Evolutionary conservation across 768 basidiomycete genomes (phyloP).

Genomic region (Termitomyces sp.): DNA sequence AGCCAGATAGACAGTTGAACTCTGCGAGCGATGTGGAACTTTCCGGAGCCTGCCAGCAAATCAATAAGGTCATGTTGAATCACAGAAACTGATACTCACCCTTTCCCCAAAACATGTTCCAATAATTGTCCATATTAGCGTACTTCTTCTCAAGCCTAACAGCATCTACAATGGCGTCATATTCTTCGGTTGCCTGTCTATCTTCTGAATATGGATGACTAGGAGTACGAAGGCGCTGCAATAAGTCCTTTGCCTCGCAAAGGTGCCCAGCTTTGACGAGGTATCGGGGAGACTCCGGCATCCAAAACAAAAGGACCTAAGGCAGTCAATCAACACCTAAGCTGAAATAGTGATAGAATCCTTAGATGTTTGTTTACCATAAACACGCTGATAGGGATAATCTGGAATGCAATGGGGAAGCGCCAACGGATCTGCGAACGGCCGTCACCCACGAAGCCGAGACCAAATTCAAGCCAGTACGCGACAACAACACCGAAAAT

Average conservation of each 20-base stretch:
- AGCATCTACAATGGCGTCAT: slow-evolving; percentile 31
- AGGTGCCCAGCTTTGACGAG: slow-evolving; percentile 32
- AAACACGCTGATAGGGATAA: slow-evolving; percentile 32
- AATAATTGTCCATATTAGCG: slow-evolving; percentile 32
- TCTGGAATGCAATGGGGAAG: slow-evolving; percentile 41
- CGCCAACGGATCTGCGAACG: slow-evolving; percentile 30
- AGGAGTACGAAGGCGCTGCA: slow-evolving; percentile 27
- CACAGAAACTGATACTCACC: slow-evolving; percentile 10
- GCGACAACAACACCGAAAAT: slow-evolving; percentile 38
- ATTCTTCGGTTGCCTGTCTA: slow-evolving; percentile 23
- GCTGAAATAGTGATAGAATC: not conserved
- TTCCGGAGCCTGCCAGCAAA: slow-evolving; percentile 20
- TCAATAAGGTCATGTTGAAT: not conserved
- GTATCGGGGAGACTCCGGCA: slow-evolving; percentile 33
- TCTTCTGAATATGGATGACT: slow-evolving; percentile 12
- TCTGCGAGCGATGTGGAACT: slow-evolving; percentile 34
- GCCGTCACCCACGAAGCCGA: slow-evolving; percentile 38
- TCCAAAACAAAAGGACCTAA: slow-evolving; percentile 27
- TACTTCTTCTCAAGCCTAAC: slow-evolving; percentile 34
- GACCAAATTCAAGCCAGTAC: slow-evolving; percentile 40
- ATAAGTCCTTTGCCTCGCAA: slow-evolving; percentile 30
- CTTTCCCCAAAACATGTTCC: slow-evolving; percentile 40
- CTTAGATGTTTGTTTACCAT: slow-evolving; percentile 20
- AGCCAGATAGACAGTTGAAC: slow-evolving; percentile 39
- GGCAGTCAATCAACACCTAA: not conserved